Evolutionary conservation across 805 yeast species (phyloP), one percentile per base, ranked within the genome.

Genomic region (Kodamaea leandrae): DNA sequence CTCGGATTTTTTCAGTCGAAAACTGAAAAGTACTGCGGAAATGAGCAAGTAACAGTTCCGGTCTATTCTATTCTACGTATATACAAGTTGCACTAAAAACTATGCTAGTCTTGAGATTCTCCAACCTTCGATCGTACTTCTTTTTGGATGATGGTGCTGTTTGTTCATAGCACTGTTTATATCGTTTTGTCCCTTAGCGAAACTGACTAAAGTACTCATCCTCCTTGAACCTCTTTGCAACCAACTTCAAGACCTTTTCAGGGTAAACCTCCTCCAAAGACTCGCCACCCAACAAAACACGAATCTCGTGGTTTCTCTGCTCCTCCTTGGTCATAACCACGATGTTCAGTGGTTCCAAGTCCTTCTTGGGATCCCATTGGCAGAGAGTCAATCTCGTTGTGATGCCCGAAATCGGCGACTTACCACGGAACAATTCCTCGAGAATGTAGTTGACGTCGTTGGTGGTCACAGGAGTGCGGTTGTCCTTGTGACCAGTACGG

Each of bases 351-450:
- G 82, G 61, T 14, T 81, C 72, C 19, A 85, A 66, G 9, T 82
- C 86, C 50, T 74, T 66, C 1, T 58, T 53, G 5, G 87, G 88
- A 47, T 80, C 83, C 99, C 99, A 93, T 57, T 86, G 72, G 1
- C 95, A 80, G 28, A 93, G 71, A 1, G 91, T 78, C 45, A 91
- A 68, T 52, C 89, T 77, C 1, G 95, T 86, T 4, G 90, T 82
- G 52, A 74, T 86, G 14, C 90, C 85, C 13, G 95, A 83, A 10
- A 90, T 74, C 13, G 95, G 93, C 0, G 96, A 84, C 61, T 89
- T 88, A 10, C 98, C 97, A 46, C 95, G 79, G 69, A 81, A 93
- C 2, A 93, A 83, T 63, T 93, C 99, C 57, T 91, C 98, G 25
- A 90, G 71, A 12, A 91, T 71, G 57, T 89, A 93, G 33, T 80